Base-by-base conservation (phyloP, 805 yeast genomes). In the Ogataea pini region DNA sequence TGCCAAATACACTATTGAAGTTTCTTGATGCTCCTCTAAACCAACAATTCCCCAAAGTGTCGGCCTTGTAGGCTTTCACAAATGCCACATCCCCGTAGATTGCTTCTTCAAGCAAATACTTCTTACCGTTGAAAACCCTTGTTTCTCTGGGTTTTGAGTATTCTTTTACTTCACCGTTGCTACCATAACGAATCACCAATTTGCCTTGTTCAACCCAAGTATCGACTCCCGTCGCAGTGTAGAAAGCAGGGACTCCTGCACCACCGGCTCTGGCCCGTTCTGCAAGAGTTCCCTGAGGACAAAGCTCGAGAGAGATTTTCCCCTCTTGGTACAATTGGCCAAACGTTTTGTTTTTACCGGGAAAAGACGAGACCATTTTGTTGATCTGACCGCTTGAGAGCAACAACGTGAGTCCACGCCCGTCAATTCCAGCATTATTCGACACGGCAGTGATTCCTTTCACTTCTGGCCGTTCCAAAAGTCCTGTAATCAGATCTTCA, bases 201-300 rank as follows among this genome's bases (percentile, higher is more conserved):
- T 72, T 69, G 17, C 81, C 80, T 44, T 72, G 65, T 55, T 76
- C 76, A 14, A 76, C 64, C 76, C 77, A 73, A 14, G 80, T 76
- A 27, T 71, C 72, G n/a, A 66, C 78, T 14, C 80, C 81, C 1
- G 81, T 72, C 1, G 78, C 71, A 10, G 79, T 71, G 57, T 66
- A 76, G 50, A 72, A 74, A 1, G 79, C 80, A 2, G 80, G 80
- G 12, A 74, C 64, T 6, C 80, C 80, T 2, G 78, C 68, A 7
- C 70, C 77, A 8, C 73, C 79, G 13, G 80, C 79, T 18, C 79
- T 62, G 17, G 70, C 64, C 38, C 76, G 63, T 55, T 76, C 81
- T 10, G 79, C 80, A 28, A 76, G 58, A n/a, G 76, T 73, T 3
- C 81, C 81, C 55, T 76, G 81, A 2, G 81, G 81, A 14, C 75